Percentiles rank a stretch among this genome's conserved stretches.
phyloP scores from a whole-genome alignment of 2,329 filamentous ascomycete species.

The Talaromyces albobiverticillius region DNA sequence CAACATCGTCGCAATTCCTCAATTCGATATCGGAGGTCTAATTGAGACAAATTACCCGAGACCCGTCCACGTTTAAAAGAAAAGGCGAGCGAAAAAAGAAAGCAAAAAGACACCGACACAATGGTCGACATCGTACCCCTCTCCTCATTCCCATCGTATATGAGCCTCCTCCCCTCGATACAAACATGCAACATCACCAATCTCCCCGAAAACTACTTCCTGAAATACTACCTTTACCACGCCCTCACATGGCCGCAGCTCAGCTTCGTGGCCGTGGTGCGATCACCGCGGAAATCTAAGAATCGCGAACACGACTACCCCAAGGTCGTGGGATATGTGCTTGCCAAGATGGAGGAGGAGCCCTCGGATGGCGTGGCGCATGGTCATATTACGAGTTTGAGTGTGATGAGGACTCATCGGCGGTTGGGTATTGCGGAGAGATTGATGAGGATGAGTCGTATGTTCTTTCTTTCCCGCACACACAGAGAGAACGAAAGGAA shows the following conservation, averaged over 20 bases:
- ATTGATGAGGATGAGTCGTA: conserved; percentile 94
- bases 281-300: conserved; percentile 66
- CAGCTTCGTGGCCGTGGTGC: conserved; percentile 92
- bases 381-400: conserved; percentile 92
- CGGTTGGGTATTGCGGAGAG: conserved; percentile 92
- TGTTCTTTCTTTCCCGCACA: conserved; percentile 36
- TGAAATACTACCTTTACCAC: conserved; percentile 99
- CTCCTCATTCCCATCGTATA: conserved; percentile 57
- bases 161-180: conserved; percentile 80
- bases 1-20: not conserved
- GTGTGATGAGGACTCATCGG: conserved; percentile 94
- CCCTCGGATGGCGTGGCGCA: conserved; percentile 85
- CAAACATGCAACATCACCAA: conserved; percentile 99
- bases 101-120: conserved; percentile 7
- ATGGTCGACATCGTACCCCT: conserved; percentile 51
- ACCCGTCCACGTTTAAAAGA: not conserved
- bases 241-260: conserved; percentile 97
- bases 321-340: conserved; percentile 98
- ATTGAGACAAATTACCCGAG: not conserved
- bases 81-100: not conserved
- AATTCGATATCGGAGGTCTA: not conserved
- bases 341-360: conserved; percentile 99
- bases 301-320: conserved; percentile 63
- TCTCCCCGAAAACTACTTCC: conserved; percentile 98
- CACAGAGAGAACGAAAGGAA: not conserved